Conservation (phyloP, 768 basidiomycete species). For the Rhodosporidiobolus odoratus region DNA sequence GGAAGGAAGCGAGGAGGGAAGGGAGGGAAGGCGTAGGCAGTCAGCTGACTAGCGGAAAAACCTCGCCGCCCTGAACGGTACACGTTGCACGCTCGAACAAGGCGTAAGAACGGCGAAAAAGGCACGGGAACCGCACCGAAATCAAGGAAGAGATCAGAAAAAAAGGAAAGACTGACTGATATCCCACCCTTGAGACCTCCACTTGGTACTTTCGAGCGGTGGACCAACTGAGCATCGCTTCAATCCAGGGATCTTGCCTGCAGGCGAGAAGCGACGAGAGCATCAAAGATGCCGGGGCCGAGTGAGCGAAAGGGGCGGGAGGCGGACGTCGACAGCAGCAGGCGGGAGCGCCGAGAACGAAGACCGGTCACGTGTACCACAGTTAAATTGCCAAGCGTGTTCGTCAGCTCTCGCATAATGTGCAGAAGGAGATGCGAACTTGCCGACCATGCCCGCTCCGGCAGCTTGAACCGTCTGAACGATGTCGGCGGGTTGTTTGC, state of each 20-base stretch:
- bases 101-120: not conserved
- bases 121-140: not conserved
- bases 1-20: not conserved
- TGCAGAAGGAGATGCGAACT: not conserved
- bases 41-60: no score
- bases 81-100: no score
- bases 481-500: not conserved
- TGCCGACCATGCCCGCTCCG: slow-evolving; percentile 17
- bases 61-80: no score
- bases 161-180: slow-evolving; percentile 10
- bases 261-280: not conserved
- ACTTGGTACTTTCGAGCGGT: slow-evolving; percentile 16
- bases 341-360: no score
- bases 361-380: no score
- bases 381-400: not conserved
- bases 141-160: not conserved
- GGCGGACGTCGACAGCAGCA: no score
- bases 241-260: slow-evolving; percentile 18
- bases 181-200: slow-evolving; percentile 23
- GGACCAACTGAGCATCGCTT: slow-evolving; percentile 9
- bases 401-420: not conserved
- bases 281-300: not conserved
- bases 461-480: not conserved
- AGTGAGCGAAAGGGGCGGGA: not conserved
- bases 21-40: not conserved